Conservation (phyloP, 495 filamentous ascomycete genomes). For the Bathelium albidoporum region DNA sequence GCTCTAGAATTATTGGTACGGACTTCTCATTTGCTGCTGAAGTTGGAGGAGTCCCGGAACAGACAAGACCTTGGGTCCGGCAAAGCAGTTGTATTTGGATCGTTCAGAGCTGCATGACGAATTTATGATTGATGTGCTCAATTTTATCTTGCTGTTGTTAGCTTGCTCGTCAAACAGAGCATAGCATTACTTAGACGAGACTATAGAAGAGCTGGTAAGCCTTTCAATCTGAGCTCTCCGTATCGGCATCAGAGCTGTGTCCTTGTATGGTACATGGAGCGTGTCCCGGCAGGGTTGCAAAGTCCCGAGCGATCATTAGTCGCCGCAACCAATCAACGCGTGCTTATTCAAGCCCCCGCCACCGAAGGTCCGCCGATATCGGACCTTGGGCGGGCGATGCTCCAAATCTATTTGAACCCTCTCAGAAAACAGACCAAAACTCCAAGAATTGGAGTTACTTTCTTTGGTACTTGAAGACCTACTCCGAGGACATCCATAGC, state of each 20-base stretch:
- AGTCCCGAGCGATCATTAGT: no score
- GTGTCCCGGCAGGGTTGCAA: no score
- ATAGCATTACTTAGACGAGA: no score
- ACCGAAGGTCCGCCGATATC: neutral
- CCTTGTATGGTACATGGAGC: no score
- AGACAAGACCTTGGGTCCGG: slow-evolving; percentile 24
- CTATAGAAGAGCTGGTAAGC: no score
- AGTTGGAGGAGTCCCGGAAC: slow-evolving; percentile 26
- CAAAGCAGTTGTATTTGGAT: slow-evolving; percentile 34
- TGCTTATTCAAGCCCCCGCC: neutral
- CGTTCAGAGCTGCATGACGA: no score
- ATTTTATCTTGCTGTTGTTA: neutral
- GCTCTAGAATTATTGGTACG: slow-evolving; percentile 31
- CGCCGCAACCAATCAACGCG: neutral
- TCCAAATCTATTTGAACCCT: neutral
- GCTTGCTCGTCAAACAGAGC: no score
- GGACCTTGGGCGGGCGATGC: neutral
- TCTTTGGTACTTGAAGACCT: neutral
- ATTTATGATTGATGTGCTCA: no score
- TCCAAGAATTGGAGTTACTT: neutral
- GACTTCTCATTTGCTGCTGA: slow-evolving; percentile 30
- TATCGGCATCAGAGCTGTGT: no score
- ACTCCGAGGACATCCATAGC: neutral
- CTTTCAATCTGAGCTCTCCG: no score
- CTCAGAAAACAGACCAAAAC: neutral